These are phyloP conservation scores for Eutrema salsugineum DNA, from an alignment of 441 rosid genomes.

Conservation along the genomic window DNA sequence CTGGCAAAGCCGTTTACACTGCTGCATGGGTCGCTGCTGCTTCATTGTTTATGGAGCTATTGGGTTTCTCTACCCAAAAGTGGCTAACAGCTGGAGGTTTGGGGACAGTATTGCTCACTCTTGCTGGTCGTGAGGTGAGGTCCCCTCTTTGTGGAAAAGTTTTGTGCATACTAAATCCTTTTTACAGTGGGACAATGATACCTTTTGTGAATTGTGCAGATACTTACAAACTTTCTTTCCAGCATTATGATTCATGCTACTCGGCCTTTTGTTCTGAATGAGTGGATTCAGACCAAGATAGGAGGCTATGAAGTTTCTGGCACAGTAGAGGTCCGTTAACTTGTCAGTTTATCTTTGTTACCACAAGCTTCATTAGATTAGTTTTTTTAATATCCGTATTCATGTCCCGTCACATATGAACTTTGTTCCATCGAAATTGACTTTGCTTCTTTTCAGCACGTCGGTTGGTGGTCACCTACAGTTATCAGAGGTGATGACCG, in stretches of 20 bases:
- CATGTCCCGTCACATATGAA: background rate
- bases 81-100: conserved; percentile 81
- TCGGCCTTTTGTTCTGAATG: conserved; percentile 66
- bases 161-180: conserved; percentile 1
- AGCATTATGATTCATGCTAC: conserved; percentile 75
- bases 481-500: conserved; percentile 78
- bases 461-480: conserved; percentile 88
- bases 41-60: conserved; percentile 72
- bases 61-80: conserved; percentile 72
- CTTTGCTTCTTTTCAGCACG: conserved; percentile 42
- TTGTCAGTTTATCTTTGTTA: background rate
- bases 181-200: background rate
- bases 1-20: conserved; percentile 68
- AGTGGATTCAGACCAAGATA: conserved; percentile 73
- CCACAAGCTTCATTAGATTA: background rate
- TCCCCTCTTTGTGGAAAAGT: background rate
- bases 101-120: conserved; percentile 76
- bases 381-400: background rate
- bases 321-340: conserved; percentile 61
- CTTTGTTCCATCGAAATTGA: conserved; percentile 1
- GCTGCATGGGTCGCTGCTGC: conserved; percentile 71
- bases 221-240: conserved; percentile 68
- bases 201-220: conserved; percentile 39
- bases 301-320: conserved; percentile 83
- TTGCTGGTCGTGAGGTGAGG: conserved; percentile 78